Conservation (phyloP, 164 flowering plant species). For the Saururus chinensis region DNA sequence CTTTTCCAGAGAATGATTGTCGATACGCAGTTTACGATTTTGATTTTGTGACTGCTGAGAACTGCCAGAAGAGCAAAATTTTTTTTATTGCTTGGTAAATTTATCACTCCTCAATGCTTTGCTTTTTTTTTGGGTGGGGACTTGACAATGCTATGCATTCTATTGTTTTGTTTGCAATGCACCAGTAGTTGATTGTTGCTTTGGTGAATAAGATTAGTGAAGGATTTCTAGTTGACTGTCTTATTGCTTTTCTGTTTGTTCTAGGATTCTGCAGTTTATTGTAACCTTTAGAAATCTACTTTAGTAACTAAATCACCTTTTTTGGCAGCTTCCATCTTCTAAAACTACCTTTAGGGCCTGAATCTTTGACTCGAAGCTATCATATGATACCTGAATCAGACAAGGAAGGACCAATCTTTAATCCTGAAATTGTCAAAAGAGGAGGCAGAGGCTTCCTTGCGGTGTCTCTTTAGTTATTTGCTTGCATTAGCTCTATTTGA, state of each 20-base stretch:
- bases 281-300: not conserved
- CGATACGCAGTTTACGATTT: constrained; percentile 78
- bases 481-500: too few relatives aligned
- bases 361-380: too few relatives aligned
- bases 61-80: constrained; percentile 88
- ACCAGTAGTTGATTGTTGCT: not conserved
- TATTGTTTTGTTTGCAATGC: not conserved
- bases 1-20: constrained; percentile 80
- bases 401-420: too few relatives aligned
- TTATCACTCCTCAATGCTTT: not conserved
- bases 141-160: not conserved
- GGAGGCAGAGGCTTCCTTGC: too few relatives aligned
- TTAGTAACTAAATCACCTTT: not conserved
- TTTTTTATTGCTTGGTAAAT: constrained; percentile 81
- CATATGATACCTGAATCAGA: too few relatives aligned
- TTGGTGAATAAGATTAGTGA: not conserved
- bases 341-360: too few relatives aligned
- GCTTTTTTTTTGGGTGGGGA: too few relatives aligned
- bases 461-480: too few relatives aligned
- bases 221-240: not conserved
- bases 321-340: not conserved
- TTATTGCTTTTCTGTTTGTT: not conserved
- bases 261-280: not conserved
- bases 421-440: too few relatives aligned
- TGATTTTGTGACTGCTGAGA: constrained; percentile 74